These are phyloP conservation scores for Botrytis tulipae DNA, from an alignment of 2,329 filamentous ascomycete genomes.

Conservation along the genomic window DNA sequence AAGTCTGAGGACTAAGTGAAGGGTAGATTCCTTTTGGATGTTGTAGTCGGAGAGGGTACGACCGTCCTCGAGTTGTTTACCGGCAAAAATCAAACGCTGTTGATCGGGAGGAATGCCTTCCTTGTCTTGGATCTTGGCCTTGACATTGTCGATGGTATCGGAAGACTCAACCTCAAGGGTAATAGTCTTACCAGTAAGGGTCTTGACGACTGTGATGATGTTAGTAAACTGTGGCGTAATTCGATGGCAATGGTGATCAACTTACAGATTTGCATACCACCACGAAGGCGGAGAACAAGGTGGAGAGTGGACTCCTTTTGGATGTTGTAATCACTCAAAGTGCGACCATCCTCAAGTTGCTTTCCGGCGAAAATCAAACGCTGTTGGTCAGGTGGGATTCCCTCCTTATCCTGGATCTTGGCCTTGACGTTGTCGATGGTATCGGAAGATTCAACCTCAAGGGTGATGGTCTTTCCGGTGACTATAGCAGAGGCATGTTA, in stretches of 20 bases:
- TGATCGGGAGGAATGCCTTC: slow-evolving; percentile 93
- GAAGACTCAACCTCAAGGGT: slow-evolving; percentile 99
- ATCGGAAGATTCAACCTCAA: slow-evolving; percentile 99
- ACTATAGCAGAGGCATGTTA: slow-evolving; percentile 64
- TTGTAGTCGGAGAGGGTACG: slow-evolving; percentile 93
- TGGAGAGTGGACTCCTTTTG: slow-evolving; percentile 90
- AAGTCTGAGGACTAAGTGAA: slow-evolving; percentile 77
- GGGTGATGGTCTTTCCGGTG: slow-evolving; percentile 95
- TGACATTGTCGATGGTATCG: slow-evolving; percentile 99
- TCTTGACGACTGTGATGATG: slow-evolving; percentile 66
- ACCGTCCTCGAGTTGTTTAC: slow-evolving; percentile 91
- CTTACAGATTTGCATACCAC: slow-evolving; percentile 77
- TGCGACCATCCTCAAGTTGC: slow-evolving; percentile 92
- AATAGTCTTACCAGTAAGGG: slow-evolving; percentile 88
- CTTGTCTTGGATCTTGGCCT: slow-evolving; percentile 90
- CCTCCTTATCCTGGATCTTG: slow-evolving; percentile 98
- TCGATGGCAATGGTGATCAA: slow-evolving; percentile 49
- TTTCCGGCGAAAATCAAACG: slow-evolving; percentile 95
- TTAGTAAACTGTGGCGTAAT: slow-evolving; percentile 49
- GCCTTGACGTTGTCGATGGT: slow-evolving; percentile 99
- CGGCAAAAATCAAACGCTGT: slow-evolving; percentile 89
- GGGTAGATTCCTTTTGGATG: slow-evolving; percentile 87
- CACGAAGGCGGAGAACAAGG: slow-evolving; percentile 81
- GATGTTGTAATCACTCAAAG: slow-evolving; percentile 90
- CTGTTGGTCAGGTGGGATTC: slow-evolving; percentile 94